A percentile compares a stretch with the other conserved stretches of the same genome.
Conservation (phyloP, 192 early-diverging fungal genomes). For the Tieghemiomyces parasiticus region DNA sequence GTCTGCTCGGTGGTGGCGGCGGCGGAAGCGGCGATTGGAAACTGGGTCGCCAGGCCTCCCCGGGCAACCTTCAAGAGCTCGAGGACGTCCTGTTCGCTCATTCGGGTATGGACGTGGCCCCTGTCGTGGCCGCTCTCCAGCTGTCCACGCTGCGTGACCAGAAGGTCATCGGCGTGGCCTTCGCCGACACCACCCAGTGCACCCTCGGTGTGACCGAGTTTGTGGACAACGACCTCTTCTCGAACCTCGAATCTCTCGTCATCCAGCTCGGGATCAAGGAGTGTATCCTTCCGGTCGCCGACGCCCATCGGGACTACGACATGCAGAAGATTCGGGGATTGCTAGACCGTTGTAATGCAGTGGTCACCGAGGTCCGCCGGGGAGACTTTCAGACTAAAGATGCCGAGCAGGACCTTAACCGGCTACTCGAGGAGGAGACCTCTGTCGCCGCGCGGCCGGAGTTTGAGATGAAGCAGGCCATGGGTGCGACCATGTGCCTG, state of each 20-base stretch:
- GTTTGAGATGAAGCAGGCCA: conserved; percentile 24
- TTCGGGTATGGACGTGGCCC: conserved; percentile 51
- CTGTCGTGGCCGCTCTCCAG: conserved; percentile 70
- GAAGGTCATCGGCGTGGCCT: conserved; percentile 67
- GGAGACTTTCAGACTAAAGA: conserved; percentile 56
- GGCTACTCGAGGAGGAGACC: conserved; percentile 53
- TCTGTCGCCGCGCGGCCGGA: conserved; percentile 46
- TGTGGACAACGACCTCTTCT: conserved; percentile 81
- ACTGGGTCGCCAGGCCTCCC: conserved; percentile 54
- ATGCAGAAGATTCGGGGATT: conserved; percentile 48
- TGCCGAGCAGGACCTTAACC: conserved; percentile 74
- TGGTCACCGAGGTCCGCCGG: conserved; percentile 38
- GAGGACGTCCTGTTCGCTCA: conserved; percentile 78
- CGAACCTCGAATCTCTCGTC: conserved; percentile 84
- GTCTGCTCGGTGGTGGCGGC: too few relatives aligned
- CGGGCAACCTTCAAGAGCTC: conserved; percentile 83
- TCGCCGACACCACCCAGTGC: conserved; percentile 73
- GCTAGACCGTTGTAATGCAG: conserved; percentile 60
- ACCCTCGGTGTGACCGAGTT: conserved; percentile 77
- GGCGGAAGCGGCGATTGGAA: conserved; percentile 30
- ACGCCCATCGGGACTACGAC: conserved; percentile 47
- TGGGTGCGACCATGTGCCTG: conserved; percentile 17
- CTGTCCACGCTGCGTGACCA: conserved; percentile 16
- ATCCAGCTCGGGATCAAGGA: conserved; percentile 93
- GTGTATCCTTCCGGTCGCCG: conserved; percentile 49